A percentile compares a stretch with the other conserved stretches of the same genome.
Conservation (phyloP, 1,284 basidiomycete genomes). For the Ustilago loliicola region DNA sequence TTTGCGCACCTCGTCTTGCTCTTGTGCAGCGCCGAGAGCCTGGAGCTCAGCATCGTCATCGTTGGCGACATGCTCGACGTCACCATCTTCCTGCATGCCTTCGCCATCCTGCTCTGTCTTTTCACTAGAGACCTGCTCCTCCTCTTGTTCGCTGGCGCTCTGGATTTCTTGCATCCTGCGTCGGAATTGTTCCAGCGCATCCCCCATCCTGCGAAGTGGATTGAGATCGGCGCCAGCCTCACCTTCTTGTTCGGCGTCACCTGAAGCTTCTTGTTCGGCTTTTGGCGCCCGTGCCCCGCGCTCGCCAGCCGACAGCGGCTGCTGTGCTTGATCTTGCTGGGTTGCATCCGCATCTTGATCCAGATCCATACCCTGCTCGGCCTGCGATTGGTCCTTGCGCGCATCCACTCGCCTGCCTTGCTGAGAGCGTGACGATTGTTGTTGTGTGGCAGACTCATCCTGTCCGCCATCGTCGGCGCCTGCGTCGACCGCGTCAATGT, state of each 20-base stretch:
- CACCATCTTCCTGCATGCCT: constrained; percentile 66
- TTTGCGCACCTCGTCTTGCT: constrained; percentile 78
- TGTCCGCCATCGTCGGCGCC: constrained; percentile 50
- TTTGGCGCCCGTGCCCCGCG: constrained; percentile 26
- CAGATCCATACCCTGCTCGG: constrained; percentile 62
- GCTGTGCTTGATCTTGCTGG: constrained; percentile 68
- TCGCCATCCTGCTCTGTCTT: constrained; percentile 74
- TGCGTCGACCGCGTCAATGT: constrained; percentile 46
- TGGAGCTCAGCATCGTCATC: constrained; percentile 82
- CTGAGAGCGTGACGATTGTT: constrained; percentile 47
- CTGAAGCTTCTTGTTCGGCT: constrained; percentile 26
- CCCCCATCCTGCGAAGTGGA: constrained; percentile 85
- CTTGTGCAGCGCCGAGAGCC: constrained; percentile 83
- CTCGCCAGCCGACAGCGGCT: constrained; percentile 28
- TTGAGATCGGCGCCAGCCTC: constrained; percentile 72
- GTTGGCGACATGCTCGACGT: constrained; percentile 85
- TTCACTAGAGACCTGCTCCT: constrained; percentile 57
- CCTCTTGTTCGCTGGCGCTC: constrained; percentile 72
- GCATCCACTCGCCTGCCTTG: constrained; percentile 46
- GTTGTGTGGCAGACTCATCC: constrained; percentile 47
- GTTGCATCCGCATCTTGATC: constrained; percentile 64
- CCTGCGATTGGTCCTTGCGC: constrained; percentile 48
- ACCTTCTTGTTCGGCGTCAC: constrained; percentile 46
- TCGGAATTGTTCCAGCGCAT: constrained; percentile 85
- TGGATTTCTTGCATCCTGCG: constrained; percentile 88